Base-by-base conservation (phyloP, 345 rosid genomes). In the Crucihimalaya himalaica region DNA sequence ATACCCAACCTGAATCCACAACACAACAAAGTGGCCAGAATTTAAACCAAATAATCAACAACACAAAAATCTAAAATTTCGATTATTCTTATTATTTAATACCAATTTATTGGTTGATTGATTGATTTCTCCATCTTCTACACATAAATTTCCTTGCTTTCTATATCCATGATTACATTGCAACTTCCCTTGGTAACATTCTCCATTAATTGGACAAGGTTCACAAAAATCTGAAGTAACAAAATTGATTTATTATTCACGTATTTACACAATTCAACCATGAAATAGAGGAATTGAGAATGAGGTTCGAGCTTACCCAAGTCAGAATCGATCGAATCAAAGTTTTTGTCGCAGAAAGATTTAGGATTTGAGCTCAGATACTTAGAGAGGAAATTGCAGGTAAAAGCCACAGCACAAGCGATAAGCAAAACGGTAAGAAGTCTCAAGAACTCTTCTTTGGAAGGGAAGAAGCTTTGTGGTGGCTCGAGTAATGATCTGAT, bases 31-130 rank as follows among this genome's bases (percentile, higher is more conserved):
- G 1, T 28, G 7, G 7, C 43, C 57, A 70, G 54, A 7, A 0
- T 1, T 42, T 1, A 51, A 43, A 18, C 50, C 32, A 67, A 74
- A 74, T 77, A 39, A 82, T 56, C 64, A 74, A 66, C 15, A 31
- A 45, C 23, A 20, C 4, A 18, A 47, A 23, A 28, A 63, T 11
- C 0, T 8, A 19, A 14, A 19, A 58, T 3, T 9, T 18, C 4
- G 15, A 58, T n/a, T 34, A 6, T 76, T 37, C 2, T 32, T 43
- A 70, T 15, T 66, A 70, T 63, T 82, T 89, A 56, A 72, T 69
- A 93, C 98, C 85, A 93, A 80, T 86, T 85, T 85, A 82, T 78
- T 82, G 75, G 94, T 88, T 65, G 85, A 84, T 81, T 91, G 84
- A 79, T 81, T 70, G 74, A 91, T 80, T 77, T 86, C 84, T 78